Percentiles rank a stretch among this genome's conserved stretches.
These are phyloP conservation scores for Candida glucosophila DNA, from an alignment of 1,139 yeast genomes.

Conservation along the genomic window DNA sequence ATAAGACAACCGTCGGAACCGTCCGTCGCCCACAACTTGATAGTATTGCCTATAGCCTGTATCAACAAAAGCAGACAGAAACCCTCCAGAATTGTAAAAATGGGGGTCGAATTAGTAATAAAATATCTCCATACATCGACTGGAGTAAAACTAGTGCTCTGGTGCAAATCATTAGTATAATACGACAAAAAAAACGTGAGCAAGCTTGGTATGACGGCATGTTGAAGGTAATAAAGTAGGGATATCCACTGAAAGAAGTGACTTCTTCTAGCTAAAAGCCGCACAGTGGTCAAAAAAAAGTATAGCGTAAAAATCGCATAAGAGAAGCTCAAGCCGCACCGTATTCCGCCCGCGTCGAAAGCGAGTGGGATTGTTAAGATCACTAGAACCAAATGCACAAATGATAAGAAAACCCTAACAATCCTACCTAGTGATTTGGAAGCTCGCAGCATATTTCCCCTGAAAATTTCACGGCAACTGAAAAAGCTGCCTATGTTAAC, in stretches of 20 bases:
- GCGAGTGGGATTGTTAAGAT: slow-evolving; percentile 85
- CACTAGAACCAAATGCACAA: slow-evolving; percentile 56
- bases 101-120: slow-evolving; percentile 74
- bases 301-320: slow-evolving; percentile 64
- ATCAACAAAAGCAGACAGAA: slow-evolving; percentile 82
- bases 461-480: too few species aligned
- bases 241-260: slow-evolving; percentile 48
- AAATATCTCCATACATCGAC: slow-evolving; percentile 53
- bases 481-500: too few species aligned
- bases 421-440: too few species aligned
- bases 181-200: slow-evolving; percentile 63
- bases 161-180: slow-evolving; percentile 12
- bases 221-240: slow-evolving; percentile 69
- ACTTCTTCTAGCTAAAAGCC: slow-evolving; percentile 44
- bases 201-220: slow-evolving; percentile 73
- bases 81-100: slow-evolving; percentile 86
- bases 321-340: slow-evolving; percentile 84
- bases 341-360: slow-evolving; percentile 89
- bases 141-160: slow-evolving; percentile 8
- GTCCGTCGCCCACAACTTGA: slow-evolving; percentile 60
- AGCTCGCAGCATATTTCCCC: too few species aligned
- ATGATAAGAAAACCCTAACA: too few species aligned
- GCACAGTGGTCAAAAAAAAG: slow-evolving; percentile 62
- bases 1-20: slow-evolving; percentile 78
- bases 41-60: slow-evolving; percentile 83